Evolutionary conservation across 2,329 filamentous ascomycete species (phyloP).

Genomic region (Myrmaecium sp.): DNA sequence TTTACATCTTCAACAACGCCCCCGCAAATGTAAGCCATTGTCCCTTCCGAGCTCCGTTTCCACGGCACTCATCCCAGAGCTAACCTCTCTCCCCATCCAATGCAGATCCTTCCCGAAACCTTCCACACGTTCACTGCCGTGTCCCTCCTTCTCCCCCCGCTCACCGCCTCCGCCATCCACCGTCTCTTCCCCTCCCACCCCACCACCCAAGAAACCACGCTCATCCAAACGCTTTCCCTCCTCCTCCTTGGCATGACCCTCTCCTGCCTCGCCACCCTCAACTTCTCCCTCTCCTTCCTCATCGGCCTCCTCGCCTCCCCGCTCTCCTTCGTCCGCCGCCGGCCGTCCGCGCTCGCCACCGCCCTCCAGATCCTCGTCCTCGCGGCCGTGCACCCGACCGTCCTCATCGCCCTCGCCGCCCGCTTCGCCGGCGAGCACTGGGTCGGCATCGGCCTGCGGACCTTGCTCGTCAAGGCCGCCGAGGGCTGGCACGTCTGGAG

Average conservation of each 20-base stretch:
- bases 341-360: background rate
- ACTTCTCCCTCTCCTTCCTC: conserved; percentile 81
- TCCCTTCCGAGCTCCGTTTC: conserved; percentile 29
- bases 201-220: conserved; percentile 51
- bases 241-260: conserved; percentile 82
- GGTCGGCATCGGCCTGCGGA: conserved; percentile 25
- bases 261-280: conserved; percentile 81
- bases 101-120: conserved; percentile 8
- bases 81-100: conserved; percentile 9
- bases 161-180: conserved; percentile 12
- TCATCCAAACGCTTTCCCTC: conserved; percentile 84
- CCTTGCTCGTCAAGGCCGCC: conserved; percentile 52
- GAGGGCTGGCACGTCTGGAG: conserved; percentile 84
- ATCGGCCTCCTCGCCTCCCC: conserved; percentile 66
- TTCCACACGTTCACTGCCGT: conserved; percentile 17
- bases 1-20: conserved; percentile 73
- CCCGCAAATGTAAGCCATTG: conserved; percentile 41
- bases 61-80: conserved; percentile 38
- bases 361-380: conserved; percentile 9
- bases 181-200: conserved; percentile 32
- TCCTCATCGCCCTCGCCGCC: conserved; percentile 14
- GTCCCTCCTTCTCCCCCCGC: conserved; percentile 16
- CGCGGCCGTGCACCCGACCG: conserved; percentile 15
- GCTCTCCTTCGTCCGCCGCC: conserved; percentile 49
- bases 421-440: conserved; percentile 20